phyloP scores from a whole-genome alignment of 1,284 basidiomycete species.

The Xerocomus nothofagi region DNA sequence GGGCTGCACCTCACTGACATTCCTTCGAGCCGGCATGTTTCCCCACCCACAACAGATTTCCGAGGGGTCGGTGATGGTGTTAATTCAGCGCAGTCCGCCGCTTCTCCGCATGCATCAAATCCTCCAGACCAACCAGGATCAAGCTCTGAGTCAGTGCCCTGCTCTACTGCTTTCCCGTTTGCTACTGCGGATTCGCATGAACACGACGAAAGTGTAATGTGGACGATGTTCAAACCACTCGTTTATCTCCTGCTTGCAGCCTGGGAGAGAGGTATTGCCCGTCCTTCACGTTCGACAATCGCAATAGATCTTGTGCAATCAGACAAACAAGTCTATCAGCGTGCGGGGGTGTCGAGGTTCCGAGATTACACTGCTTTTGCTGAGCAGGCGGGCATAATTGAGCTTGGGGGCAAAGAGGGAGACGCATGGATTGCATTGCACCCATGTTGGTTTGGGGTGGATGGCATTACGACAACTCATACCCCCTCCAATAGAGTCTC shows the following conservation, averaged over 20 bases:
- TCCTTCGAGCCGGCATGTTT: slow-evolving; percentile 4
- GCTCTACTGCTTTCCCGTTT: slow-evolving; percentile 2
- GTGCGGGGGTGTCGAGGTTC: slow-evolving; percentile 45
- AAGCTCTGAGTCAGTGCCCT: slow-evolving; percentile 1
- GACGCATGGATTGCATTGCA: slow-evolving; percentile 50
- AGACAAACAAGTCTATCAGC: slow-evolving; percentile 40
- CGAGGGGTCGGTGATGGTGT: neutral
- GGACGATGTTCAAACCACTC: slow-evolving; percentile 26
- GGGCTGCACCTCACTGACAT: neutral
- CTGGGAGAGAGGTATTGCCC: slow-evolving; percentile 31
- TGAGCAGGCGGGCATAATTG: slow-evolving; percentile 44
- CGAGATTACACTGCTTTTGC: slow-evolving; percentile 47
- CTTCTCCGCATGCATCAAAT: slow-evolving; percentile 8
- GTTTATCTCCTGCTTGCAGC: slow-evolving; percentile 30
- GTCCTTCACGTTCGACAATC: slow-evolving; percentile 42
- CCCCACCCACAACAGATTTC: neutral
- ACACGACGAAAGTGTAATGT: slow-evolving; percentile 9
- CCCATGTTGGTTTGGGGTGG: slow-evolving; percentile 30
- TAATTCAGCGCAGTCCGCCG: slow-evolving; percentile 8
- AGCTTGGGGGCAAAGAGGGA: slow-evolving; percentile 44
- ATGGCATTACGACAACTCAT: slow-evolving; percentile 1
- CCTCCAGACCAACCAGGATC: slow-evolving; percentile 1
- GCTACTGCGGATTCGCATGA: slow-evolving; percentile 1
- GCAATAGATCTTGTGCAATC: slow-evolving; percentile 38
- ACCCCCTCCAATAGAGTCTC: slow-evolving; percentile 1